These are phyloP conservation scores for Irpex sp. DNA, from an alignment of 1,284 basidiomycete species.

Conservation along the genomic window DNA sequence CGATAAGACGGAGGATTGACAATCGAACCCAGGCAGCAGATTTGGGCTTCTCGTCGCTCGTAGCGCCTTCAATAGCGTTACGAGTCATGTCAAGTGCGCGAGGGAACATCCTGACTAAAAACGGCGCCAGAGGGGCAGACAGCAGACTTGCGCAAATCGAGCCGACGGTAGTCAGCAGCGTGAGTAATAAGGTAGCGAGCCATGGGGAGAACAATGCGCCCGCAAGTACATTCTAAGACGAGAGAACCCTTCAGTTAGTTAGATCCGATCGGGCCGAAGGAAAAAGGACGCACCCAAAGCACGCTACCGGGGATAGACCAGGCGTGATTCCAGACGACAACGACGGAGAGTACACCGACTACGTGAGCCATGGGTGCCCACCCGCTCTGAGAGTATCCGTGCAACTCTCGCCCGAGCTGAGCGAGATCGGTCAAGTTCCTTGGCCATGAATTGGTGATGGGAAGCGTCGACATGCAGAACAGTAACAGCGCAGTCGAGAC, in stretches of 20 bases:
- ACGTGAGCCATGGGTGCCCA: slow-evolving; percentile 59
- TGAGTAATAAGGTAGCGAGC: slow-evolving; percentile 73
- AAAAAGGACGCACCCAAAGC: slow-evolving; percentile 59
- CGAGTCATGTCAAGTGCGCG: slow-evolving; percentile 79
- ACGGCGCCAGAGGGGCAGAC: slow-evolving; percentile 77
- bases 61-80: slow-evolving; percentile 53
- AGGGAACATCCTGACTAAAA: slow-evolving; percentile 76
- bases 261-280: slow-evolving; percentile 4
- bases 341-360: slow-evolving; percentile 76
- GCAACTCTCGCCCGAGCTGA: slow-evolving; percentile 66
- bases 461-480: slow-evolving; percentile 49
- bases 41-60: slow-evolving; percentile 26
- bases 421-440: slow-evolving; percentile 69
- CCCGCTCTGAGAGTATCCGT: slow-evolving; percentile 71
- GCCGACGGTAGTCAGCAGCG: slow-evolving; percentile 79
- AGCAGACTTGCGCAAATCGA: slow-evolving; percentile 76
- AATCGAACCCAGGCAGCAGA: slow-evolving; percentile 80
- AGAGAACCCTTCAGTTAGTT: background rate
- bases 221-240: slow-evolving; percentile 75
- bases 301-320: slow-evolving; percentile 92
- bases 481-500: slow-evolving; percentile 51
- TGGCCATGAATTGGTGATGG: slow-evolving; percentile 72
- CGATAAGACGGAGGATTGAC: slow-evolving; percentile 79
- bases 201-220: slow-evolving; percentile 80
- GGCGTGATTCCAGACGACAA: slow-evolving; percentile 89